Evolutionary conservation across 805 yeast species (phyloP), one percentile per base, ranked within the genome.

Genomic region (Suhomyces tanzawaensis): DNA sequence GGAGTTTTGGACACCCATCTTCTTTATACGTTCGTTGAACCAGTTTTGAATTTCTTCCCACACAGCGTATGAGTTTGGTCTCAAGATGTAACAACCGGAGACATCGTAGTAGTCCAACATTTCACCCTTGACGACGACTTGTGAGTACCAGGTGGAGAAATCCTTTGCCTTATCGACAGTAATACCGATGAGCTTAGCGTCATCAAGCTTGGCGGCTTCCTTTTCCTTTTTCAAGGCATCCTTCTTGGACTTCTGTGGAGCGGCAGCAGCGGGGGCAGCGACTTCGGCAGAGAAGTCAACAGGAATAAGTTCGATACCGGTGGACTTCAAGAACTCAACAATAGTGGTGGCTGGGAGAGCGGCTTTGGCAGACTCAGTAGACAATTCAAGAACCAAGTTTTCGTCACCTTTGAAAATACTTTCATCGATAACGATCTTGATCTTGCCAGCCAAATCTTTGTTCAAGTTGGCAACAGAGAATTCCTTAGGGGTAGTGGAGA

Each of bases 61-160:
- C 44, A 93, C 80, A 42, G 82, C 70, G 65, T 88, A 93, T 7
- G 98, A 90, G 52, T 90, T 85, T 40, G 99, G 99, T 69, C 97
- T 84, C 75, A 93, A 72, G 56, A 93, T 93, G 66, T 93, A 93
- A 74, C 99, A 93, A 53, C 99, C 99, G 36, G 97, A 89, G 36
- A 93, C 98, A 60, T 95, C 99, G 60, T 93, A 93, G 74, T 93
- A 93, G 63, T 95, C 99, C 55, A 93, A 76, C 96, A 95, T 87
- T 67, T 93, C 99, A 67, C 96, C 95, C 70, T 93, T 93, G 56
- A 95, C 85, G 49, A 90, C 76, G 42, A 95, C 83, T 72, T 93
- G 99, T 55, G 90, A 90, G 72, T 93, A 93, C 99, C 99, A 93
- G 37, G 89, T 81, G 45, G 99, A 81, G 74, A 93, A 93, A 62